Conservation (phyloP, 805 yeast species). For the Wickerhamomyces canadensis region DNA sequence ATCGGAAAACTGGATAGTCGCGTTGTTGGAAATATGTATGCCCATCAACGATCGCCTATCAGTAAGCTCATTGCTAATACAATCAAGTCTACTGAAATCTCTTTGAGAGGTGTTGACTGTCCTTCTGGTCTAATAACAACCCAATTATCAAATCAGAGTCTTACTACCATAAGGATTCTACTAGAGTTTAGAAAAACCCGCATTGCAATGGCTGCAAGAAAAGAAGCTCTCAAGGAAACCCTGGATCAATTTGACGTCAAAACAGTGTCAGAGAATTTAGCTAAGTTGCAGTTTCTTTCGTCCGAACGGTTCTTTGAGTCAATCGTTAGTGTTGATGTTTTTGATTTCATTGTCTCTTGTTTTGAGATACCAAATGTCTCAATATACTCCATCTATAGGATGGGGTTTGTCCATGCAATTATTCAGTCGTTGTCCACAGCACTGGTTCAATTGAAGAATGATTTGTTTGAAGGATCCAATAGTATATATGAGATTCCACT, state of each 20-base stretch:
- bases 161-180: conserved; percentile 52
- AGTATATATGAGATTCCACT: conserved; percentile 32
- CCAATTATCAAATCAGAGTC: conserved; percentile 56
- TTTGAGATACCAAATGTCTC: conserved; percentile 44
- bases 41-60: conserved; percentile 21
- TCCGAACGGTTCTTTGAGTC: conserved; percentile 29
- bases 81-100: conserved; percentile 59
- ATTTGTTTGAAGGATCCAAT: conserved; percentile 24
- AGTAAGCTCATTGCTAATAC: conserved; percentile 43
- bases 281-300: conserved; percentile 31
- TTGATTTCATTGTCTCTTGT: conserved; percentile 45
- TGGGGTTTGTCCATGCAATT: conserved; percentile 48
- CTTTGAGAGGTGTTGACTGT: conserved; percentile 44
- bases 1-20: conserved; percentile 6
- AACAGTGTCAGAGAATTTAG: conserved; percentile 21
- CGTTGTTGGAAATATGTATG: conserved; percentile 30
- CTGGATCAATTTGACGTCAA: conserved; percentile 7
- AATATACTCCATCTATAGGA: conserved; percentile 39
- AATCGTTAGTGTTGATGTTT: conserved; percentile 42
- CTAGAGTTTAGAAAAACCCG: conserved; percentile 28
- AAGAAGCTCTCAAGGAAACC: conserved; percentile 1
- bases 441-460: conserved; percentile 20
- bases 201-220: conserved; percentile 1
- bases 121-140: conserved; percentile 41
- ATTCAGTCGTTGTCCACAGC: conserved; percentile 36